Base-by-base conservation (phyloP, 1,284 basidiomycete species). In the Leccinum colubrinum region DNA sequence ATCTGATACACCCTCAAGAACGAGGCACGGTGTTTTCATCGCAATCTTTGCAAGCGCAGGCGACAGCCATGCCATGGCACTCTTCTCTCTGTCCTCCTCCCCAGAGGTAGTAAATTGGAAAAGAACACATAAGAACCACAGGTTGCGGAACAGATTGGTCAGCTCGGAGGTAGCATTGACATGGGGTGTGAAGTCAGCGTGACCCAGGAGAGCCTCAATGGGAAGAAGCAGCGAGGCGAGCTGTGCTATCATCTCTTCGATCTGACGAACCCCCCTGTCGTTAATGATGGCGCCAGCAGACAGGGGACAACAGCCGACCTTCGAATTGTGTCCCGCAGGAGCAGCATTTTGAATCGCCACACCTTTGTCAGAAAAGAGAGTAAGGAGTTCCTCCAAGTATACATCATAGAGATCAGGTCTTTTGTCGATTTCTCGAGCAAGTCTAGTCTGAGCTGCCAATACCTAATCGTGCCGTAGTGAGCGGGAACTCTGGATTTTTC, bases 41-140 rank as follows among this genome's bases (percentile, higher is more conserved):
- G 97, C 93, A 65, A 99, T 95, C 20, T 88, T 85, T 27, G 84
- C 82, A 22, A 98, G 81, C 2, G 93, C 90, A 27, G 89, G 87
- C 57, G 83, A 81, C 60, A 91, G 83, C 88, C 91, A 92, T 48
- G 88, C 84, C 79, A 89, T 88, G 5, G 90, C 86, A 43, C 81
- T 80, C 50, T 79, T 80, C 56, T 84, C 82, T 62, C 65, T 72
- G 30, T 74, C 71, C 72, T 82, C 74, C 70, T 84, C 75, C 63
- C 74, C 64, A 66, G 79, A 61, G 75, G 79, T 54, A 20, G 74
- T 88, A 66, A 94, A 90, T 41, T 90, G 86, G 70, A 95, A 95
- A 14, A 98, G 82, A 17, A 92, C 86, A 69, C 93, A 94, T 12
- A 98, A 78, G 77, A 97, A 94, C 97, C 97, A 99, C 78, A 96